phyloP scores from a whole-genome alignment of 2,329 filamentous ascomycete species.

The Aspergillus japonicus region DNA sequence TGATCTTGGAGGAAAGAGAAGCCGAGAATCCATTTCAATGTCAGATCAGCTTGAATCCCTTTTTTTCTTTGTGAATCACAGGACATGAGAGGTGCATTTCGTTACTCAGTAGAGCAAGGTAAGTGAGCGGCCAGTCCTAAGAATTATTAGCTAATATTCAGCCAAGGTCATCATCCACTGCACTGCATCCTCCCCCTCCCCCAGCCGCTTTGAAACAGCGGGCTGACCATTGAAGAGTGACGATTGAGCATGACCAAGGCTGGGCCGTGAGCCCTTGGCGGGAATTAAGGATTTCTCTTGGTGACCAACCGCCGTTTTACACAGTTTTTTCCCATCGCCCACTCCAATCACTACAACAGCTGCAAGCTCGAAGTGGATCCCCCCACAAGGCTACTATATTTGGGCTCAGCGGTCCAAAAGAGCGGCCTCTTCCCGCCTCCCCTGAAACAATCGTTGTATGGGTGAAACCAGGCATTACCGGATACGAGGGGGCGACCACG shows the following conservation, averaged over 20 bases:
- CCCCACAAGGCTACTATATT: slow-evolving; percentile 23
- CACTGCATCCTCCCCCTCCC: background rate
- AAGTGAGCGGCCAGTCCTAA: background rate
- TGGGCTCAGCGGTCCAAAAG: slow-evolving; percentile 12
- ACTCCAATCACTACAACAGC: too few species aligned
- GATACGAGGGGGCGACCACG: background rate
- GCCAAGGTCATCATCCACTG: too few species aligned
- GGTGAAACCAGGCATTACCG: background rate
- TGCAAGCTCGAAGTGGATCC: background rate
- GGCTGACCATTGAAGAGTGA: slow-evolving; percentile 1
- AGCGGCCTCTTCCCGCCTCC: slow-evolving; percentile 19
- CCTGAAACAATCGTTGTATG: slow-evolving; percentile 16
- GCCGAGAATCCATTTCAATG: too few species aligned
- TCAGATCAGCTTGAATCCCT: too few species aligned
- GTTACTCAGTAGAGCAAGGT: background rate
- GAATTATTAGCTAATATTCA: background rate
- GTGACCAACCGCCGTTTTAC: slow-evolving; percentile 21
- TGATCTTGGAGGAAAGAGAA: too few species aligned
- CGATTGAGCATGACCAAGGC: slow-evolving; percentile 6
- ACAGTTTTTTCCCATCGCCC: slow-evolving; percentile 8
- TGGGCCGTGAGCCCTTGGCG: slow-evolving; percentile 15
- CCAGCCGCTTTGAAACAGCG: slow-evolving; percentile 14
- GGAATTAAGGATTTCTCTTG: slow-evolving; percentile 17
- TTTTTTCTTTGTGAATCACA: too few species aligned
- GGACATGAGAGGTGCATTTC: too few species aligned